Base-by-base conservation (phyloP, 805 yeast species). In the Spathaspora boniae region DNA sequence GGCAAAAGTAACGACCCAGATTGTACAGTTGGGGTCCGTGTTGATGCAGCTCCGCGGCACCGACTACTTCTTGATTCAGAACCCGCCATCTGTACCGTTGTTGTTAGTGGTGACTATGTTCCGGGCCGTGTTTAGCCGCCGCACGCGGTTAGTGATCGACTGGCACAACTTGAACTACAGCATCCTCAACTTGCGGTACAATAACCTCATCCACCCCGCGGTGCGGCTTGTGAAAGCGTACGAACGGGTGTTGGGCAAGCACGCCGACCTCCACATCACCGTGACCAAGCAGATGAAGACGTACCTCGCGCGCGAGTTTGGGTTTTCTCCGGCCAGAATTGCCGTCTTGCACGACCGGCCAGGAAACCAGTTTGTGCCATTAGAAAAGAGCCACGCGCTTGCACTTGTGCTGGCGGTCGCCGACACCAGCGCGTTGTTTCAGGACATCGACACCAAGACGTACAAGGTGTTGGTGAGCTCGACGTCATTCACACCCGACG, bases 151-250 rank as follows among this genome's bases (percentile, higher is more conserved):
- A 16, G 71, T 93, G 15, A 76, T 93, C 32, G 99, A 93, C 60
- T 93, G 98, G 98, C 99, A 93, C 59, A 93, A 93, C 58, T 68
- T 93, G 47, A 95, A 94, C 26, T 91, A 76, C 57, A 76, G 95
- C 2, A 86, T 93, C 18, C 60, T 93, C 38, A 80, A 82, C 35
- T 54, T 91, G 51, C 78, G 78, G 46, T 76, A 78, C 45, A 52
- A 69, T 4, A 70, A 70, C 37, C 54, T 59, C 33, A 60, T 58
- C 22, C 86, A 86, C 51, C 80, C 82, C 0, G 57, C 85, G 36
- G 94, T 88, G 2, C 56, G 63, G 33, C 20, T 78, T 2, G 72
- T 86, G 52, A 74, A 65, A 37, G 38, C 60, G 5, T 83, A 89
- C 50, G 99, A 93, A 57, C 54, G 57, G 27, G 37, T 54, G 9